phyloP scores from a whole-genome alignment of 768 basidiomycete species.

The Tulasnella calospora region DNA sequence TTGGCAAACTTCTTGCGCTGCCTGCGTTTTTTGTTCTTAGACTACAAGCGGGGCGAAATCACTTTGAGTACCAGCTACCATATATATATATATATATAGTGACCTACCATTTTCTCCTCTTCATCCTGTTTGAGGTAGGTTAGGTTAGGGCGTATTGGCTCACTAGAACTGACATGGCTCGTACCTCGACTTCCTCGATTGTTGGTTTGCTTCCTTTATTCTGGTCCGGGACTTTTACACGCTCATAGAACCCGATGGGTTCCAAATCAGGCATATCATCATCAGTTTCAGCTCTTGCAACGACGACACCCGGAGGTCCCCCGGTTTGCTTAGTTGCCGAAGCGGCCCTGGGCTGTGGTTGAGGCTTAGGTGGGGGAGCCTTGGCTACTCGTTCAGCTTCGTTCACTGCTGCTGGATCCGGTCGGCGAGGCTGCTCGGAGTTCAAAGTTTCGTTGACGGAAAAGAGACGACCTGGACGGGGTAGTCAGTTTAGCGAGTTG shows the following conservation, averaged over 20 bases:
- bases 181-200: slow-evolving; percentile 19
- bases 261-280: slow-evolving; percentile 18
- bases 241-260: slow-evolving; percentile 7
- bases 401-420: slow-evolving; percentile 10
- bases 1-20: slow-evolving; percentile 65
- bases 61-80: not conserved
- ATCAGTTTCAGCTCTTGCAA: not conserved
- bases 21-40: slow-evolving; percentile 74
- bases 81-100: too few relatives aligned
- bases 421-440: slow-evolving; percentile 17
- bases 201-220: slow-evolving; percentile 4
- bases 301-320: not conserved
- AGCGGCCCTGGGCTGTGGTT: not conserved
- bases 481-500: not conserved
- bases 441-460: slow-evolving; percentile 23
- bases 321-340: not conserved
- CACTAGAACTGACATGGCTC: not conserved
- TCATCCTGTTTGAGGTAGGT: slow-evolving; percentile 52
- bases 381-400: slow-evolving; percentile 7
- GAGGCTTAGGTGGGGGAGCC: not conserved
- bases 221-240: not conserved
- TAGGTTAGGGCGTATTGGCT: not conserved
- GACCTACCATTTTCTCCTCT: slow-evolving; percentile 52
- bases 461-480: slow-evolving; percentile 21
- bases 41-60: not conserved